Percentiles rank a stretch among this genome's conserved stretches.
These are phyloP conservation scores for Hypericum perforatum DNA, from an alignment of 345 rosid genomes.

Conservation along the genomic window DNA sequence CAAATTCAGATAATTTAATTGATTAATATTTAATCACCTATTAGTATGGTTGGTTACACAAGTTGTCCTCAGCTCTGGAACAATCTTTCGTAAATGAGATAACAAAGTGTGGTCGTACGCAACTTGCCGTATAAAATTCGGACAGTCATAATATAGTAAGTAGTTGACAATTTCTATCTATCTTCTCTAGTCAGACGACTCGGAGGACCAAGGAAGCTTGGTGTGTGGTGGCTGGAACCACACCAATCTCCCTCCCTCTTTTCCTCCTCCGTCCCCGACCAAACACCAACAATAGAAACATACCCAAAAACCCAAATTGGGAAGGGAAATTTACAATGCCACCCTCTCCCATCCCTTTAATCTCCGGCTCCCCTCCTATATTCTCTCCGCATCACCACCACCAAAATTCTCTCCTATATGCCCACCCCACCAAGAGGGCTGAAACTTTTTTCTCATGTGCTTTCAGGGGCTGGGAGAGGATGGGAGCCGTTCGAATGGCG, in stretches of 20 bases:
- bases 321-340: neutral
- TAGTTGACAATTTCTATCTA: no score
- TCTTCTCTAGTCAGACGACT: neutral
- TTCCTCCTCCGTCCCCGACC: constrained; percentile 15
- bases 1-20: no score
- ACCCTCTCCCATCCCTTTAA: neutral
- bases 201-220: neutral
- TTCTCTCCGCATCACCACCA: constrained; percentile 27
- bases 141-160: no score
- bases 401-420: constrained; percentile 25
- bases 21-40: no score
- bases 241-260: neutral
- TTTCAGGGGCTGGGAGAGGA: constrained; percentile 11
- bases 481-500: constrained; percentile 27
- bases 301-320: neutral
- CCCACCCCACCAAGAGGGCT: constrained; percentile 8
- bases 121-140: no score
- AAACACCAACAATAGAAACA: neutral
- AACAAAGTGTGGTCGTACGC: no score
- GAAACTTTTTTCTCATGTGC: constrained; percentile 11
- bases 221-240: constrained; percentile 11
- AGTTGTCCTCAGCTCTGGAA: no score
- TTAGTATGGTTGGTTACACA: no score
- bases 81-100: no score
- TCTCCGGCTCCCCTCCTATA: constrained; percentile 22